Base-by-base conservation (phyloP, 257 asterid genomes). In the Ocimum tenuiflorum region DNA sequence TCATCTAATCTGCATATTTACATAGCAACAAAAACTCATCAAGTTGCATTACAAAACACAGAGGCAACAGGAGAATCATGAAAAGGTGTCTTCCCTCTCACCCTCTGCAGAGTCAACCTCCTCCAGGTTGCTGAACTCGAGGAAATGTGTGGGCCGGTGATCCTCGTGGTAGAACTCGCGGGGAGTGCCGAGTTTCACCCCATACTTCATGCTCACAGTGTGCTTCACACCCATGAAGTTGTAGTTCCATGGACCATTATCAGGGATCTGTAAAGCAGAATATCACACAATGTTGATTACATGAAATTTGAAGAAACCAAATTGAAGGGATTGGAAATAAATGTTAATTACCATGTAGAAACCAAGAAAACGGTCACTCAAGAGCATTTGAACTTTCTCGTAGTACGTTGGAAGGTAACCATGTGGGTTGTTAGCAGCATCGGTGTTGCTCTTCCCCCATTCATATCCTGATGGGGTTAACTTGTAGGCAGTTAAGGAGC, bases 201-300 rank as follows among this genome's bases (percentile, higher is more conserved):
- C 96, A 10, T 86, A 94, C 73, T 73, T 88, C 99, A 94, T 94
- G 80, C 94, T 80, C 3, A 52, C 83, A 0, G 96, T 86, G 52
- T 90, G 97, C 70, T 88, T 94, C 79, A 90, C 97, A 0, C 97
- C 99, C 96, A 90, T 90, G 59, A 94, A 94, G 46, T 94, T 94
- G 82, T 86, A 94, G 75, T 94, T 94, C 97, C 99, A 94, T 3
- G 96, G 97, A 1, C 96, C 94, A 20, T 85, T 90, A 42, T 94
- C 99, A 0, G 99, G 99, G n/a, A 90, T 65, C 99, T 92, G 85
- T 12, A 43, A n/a, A 13, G 17, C 48, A 42, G 15, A 42, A 42
- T 13, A 42, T 13, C 1, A 13, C 1, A 0, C 1, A 23, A 12
- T 24, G 38, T 33, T n/a, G 62, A 41, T 1, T 6, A 6, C 3